Evolutionary conservation across 805 yeast genomes (phyloP).

Genomic region (Henningerozyma blattae): DNA sequence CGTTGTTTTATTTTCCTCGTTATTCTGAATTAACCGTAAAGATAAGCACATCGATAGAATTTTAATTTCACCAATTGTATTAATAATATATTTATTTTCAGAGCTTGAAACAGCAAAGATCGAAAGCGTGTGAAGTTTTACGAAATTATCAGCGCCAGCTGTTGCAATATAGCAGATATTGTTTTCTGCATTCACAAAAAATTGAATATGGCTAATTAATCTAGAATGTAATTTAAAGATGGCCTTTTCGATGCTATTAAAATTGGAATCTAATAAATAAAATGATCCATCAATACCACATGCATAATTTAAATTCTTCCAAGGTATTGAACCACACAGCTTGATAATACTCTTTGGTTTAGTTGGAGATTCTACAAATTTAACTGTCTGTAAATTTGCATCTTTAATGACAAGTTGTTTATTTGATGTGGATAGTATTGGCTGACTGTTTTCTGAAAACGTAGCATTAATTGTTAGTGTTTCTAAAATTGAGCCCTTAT

Average conservation of each 20-base stretch:
- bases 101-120: constrained; percentile 3
- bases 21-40: constrained; percentile 23
- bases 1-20: constrained; percentile 6
- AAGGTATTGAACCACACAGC: constrained; percentile 11
- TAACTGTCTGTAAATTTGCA: background rate
- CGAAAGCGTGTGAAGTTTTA: constrained; percentile 28
- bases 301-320: constrained; percentile 6
- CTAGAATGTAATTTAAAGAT: constrained; percentile 27
- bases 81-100: constrained; percentile 2
- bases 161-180: constrained; percentile 33
- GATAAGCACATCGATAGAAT: constrained; percentile 43
- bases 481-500: background rate
- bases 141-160: constrained; percentile 46
- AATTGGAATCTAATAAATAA: constrained; percentile 4
- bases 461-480: background rate
- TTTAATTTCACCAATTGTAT: constrained; percentile 18
- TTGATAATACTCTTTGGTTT: constrained; percentile 9
- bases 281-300: constrained; percentile 19
- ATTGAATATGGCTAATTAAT: constrained; percentile 26
- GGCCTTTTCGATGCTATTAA: background rate
- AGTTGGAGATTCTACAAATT: background rate
- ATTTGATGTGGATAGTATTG: constrained; percentile 8
- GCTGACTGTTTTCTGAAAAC: constrained; percentile 1
- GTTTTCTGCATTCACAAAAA: constrained; percentile 6
- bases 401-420: constrained; percentile 4